These are phyloP conservation scores for Aspergillus wentii DNA, from an alignment of 495 filamentous ascomycete genomes.

Conservation along the genomic window DNA sequence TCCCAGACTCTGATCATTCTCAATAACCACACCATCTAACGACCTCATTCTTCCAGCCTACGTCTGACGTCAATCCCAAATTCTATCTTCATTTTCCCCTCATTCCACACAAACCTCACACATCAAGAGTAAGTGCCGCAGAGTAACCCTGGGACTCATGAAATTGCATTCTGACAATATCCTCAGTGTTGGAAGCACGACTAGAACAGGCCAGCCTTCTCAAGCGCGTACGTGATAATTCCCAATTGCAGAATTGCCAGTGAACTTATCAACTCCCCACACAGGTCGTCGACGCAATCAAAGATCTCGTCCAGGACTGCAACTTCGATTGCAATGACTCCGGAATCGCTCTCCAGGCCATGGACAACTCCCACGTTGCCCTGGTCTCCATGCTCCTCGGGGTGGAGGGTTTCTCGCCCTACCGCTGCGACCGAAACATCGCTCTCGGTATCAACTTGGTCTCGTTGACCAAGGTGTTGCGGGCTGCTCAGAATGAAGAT, in stretches of 20 bases:
- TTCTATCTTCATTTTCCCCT: constrained; percentile 2
- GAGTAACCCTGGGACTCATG: not conserved
- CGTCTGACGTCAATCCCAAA: constrained; percentile 4
- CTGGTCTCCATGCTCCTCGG: constrained; percentile 98
- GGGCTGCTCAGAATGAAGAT: constrained; percentile 90
- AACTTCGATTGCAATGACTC: constrained; percentile 99
- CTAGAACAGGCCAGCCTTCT: constrained; percentile 90
- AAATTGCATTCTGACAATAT: constrained; percentile 8
- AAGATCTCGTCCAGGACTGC: constrained; percentile 98
- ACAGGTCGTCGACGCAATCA: constrained; percentile 97
- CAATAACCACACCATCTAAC: not conserved
- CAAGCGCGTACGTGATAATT: constrained; percentile 70
- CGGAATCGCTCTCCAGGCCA: constrained; percentile 95
- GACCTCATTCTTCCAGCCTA: not conserved
- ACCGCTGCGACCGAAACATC: constrained; percentile 98
- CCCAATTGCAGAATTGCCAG: not conserved
- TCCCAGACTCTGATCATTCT: constrained; percentile 2
- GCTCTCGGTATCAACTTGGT: constrained; percentile 94
- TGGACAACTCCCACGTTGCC: constrained; percentile 99
- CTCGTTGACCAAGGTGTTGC: constrained; percentile 96
- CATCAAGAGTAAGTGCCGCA: constrained; percentile 31
- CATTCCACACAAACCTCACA: constrained; percentile 7
- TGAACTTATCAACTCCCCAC: constrained; percentile 5
- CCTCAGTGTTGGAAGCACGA: constrained; percentile 89
- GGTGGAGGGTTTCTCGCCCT: constrained; percentile 91